Conservation (phyloP, 225 moss, liverwort and hornwort species). For the Thuidium tamariscinum region DNA sequence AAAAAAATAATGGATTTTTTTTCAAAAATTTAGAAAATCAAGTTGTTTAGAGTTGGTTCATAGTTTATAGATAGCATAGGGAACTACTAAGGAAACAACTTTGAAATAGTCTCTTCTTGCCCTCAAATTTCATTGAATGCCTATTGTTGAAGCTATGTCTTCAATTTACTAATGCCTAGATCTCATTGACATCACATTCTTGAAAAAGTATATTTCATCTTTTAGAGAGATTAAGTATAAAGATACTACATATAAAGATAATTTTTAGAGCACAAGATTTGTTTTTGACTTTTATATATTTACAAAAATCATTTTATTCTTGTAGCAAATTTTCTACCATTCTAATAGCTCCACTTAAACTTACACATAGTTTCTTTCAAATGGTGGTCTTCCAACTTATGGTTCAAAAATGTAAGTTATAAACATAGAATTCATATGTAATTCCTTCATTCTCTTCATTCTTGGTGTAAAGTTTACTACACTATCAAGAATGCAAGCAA, state of each 20-base stretch:
- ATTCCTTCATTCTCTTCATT: neutral
- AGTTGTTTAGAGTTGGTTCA: too few relatives aligned
- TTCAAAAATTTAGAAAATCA: too few relatives aligned
- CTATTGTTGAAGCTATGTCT: neutral
- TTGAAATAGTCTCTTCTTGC: too few relatives aligned
- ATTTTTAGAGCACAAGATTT: neutral
- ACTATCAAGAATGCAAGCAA: neutral
- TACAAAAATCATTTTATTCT: too few relatives aligned
- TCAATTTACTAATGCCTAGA: neutral
- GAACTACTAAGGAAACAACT: too few relatives aligned
- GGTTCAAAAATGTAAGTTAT: neutral
- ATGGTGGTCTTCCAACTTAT: neutral
- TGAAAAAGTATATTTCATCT: neutral
- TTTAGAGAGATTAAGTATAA: neutral
- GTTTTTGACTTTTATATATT: neutral
- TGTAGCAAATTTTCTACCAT: too few relatives aligned
- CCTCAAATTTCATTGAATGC: too few relatives aligned
- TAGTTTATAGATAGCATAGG: too few relatives aligned
- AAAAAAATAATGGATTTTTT: too few relatives aligned
- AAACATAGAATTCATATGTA: neutral
- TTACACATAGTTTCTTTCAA: too few relatives aligned
- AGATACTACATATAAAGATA: fast-evolving
- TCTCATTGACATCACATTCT: neutral
- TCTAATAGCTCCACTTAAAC: too few relatives aligned
- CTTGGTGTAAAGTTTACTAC: fast-evolving